A percentile compares a stretch with the other conserved stretches of the same genome.
These are phyloP conservation scores for Thalassiosira mediterranea DNA, from an alignment of 352 stramenopile genomes.

Conservation along the genomic window DNA sequence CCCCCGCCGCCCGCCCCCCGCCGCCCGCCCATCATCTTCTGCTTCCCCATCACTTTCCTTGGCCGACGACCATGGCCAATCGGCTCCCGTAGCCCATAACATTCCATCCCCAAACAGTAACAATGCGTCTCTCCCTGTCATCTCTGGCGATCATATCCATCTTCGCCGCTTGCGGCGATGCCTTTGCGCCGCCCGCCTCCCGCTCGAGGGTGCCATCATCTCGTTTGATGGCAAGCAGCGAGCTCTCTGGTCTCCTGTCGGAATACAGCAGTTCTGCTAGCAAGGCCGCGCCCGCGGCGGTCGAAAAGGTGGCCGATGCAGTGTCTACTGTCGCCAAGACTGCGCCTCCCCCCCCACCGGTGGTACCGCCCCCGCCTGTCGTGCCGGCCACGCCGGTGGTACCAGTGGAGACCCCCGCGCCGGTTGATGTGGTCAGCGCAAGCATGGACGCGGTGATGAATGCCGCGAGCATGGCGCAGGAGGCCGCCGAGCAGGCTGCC, in stretches of 20 bases:
- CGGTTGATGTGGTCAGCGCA: neutral
- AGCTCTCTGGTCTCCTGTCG: constrained; percentile 30
- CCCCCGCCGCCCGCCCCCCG: too few species aligned
- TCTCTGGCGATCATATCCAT: constrained; percentile 29
- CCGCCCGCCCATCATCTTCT: too few species aligned
- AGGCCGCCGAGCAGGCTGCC: constrained; percentile 31
- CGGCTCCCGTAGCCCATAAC: too few species aligned
- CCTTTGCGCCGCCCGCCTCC: constrained; percentile 20
- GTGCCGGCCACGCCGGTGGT: neutral
- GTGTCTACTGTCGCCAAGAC: neutral
- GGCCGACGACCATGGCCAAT: too few species aligned
- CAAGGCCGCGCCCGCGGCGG: neutral
- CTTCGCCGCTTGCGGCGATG: constrained; percentile 8
- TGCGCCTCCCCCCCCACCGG: neutral
- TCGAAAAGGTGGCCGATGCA: constrained; percentile 8
- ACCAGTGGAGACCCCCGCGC: neutral
- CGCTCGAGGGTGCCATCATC: neutral
- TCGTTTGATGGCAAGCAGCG: constrained; percentile 14
- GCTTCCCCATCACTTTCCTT: too few species aligned
- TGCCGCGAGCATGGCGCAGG: constrained; percentile 6
- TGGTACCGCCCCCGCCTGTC: constrained; percentile 1
- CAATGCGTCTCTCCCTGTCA: too few species aligned
- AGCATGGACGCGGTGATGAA: constrained; percentile 17
- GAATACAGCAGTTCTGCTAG: constrained; percentile 30
- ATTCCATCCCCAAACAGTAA: too few species aligned